phyloP scores from a whole-genome alignment of 2,329 filamentous ascomycete genomes.

The Microsporum canis region DNA sequence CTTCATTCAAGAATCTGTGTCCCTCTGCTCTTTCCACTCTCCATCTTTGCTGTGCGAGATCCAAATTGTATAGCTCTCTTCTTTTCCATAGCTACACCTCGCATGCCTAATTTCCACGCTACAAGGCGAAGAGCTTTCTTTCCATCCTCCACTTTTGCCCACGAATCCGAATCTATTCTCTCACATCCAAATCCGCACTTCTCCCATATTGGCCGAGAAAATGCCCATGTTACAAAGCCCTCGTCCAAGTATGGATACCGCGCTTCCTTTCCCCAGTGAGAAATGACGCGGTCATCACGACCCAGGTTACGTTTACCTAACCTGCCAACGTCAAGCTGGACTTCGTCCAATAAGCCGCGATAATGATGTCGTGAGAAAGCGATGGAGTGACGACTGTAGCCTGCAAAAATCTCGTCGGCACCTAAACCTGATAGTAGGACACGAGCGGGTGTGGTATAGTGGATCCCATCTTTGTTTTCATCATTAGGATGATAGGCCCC shows the following conservation, averaged over 20 bases:
- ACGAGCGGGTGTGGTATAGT: slow-evolving; percentile 60
- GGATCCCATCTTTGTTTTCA: slow-evolving; percentile 13
- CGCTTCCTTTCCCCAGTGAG: slow-evolving; percentile 78
- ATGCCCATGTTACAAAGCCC: slow-evolving; percentile 66
- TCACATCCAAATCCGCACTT: slow-evolving; percentile 65
- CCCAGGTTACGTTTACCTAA: slow-evolving; percentile 91
- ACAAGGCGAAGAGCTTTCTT: slow-evolving; percentile 73
- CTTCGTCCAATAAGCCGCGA: slow-evolving; percentile 61
- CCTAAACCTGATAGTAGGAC: slow-evolving; percentile 87
- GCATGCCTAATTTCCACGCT: slow-evolving; percentile 62
- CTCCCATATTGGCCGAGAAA: slow-evolving; percentile 61
- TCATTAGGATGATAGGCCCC: slow-evolving; percentile 38
- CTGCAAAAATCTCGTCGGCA: slow-evolving; percentile 91
- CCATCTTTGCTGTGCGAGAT: slow-evolving; percentile 72
- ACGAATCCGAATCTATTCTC: slow-evolving; percentile 10
- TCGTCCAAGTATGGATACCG: slow-evolving; percentile 90
- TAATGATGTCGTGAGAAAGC: slow-evolving; percentile 63
- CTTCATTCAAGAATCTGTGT: slow-evolving; percentile 41
- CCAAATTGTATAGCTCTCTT: slow-evolving; percentile 88
- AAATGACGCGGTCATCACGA: slow-evolving; percentile 81
- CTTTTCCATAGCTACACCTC: slow-evolving; percentile 65
- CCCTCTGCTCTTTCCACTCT: slow-evolving; percentile 53
- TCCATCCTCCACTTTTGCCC: slow-evolving; percentile 52
- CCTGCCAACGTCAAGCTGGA: slow-evolving; percentile 72
- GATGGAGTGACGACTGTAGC: slow-evolving; percentile 72